Conservation (phyloP, 2,329 filamentous ascomycete species). For the Atkinsonella texensis region DNA sequence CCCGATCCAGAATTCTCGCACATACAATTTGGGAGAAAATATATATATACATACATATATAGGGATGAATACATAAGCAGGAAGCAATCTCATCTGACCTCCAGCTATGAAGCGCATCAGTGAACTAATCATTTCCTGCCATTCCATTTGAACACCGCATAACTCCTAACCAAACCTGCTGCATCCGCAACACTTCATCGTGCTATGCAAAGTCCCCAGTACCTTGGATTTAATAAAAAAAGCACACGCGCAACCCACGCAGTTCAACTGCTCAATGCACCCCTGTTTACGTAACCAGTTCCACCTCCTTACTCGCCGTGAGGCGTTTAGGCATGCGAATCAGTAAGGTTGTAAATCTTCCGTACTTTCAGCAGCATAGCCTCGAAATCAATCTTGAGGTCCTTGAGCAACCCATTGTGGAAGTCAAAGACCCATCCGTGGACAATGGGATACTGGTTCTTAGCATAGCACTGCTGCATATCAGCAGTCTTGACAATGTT, state of each 20-base stretch:
- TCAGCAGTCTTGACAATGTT: slow-evolving; percentile 69
- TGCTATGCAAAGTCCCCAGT: not conserved
- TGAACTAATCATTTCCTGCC: not conserved
- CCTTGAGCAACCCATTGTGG: slow-evolving; percentile 52
- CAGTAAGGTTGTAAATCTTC: slow-evolving; percentile 50
- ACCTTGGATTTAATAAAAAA: not conserved
- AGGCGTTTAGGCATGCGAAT: slow-evolving; percentile 7
- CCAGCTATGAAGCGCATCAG: not conserved
- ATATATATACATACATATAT: too few relatives aligned
- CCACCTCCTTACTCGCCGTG: not conserved
- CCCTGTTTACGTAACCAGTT: not conserved
- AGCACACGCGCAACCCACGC: not conserved
- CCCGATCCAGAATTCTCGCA: too few relatives aligned
- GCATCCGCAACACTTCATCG: not conserved
- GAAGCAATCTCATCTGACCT: not conserved
- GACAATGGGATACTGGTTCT: slow-evolving; percentile 55
- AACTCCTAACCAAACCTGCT: not conserved
- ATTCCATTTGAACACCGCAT: not conserved
- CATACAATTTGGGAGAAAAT: too few relatives aligned
- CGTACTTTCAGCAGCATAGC: slow-evolving; percentile 42
- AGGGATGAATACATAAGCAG: not conserved
- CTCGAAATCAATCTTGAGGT: slow-evolving; percentile 51
- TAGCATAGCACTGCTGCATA: slow-evolving; percentile 58
- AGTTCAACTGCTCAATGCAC: not conserved
- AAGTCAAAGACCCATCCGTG: slow-evolving; percentile 67